Conservation (phyloP, 495 filamentous ascomycete species). For the Hypoxylon fuscum region DNA sequence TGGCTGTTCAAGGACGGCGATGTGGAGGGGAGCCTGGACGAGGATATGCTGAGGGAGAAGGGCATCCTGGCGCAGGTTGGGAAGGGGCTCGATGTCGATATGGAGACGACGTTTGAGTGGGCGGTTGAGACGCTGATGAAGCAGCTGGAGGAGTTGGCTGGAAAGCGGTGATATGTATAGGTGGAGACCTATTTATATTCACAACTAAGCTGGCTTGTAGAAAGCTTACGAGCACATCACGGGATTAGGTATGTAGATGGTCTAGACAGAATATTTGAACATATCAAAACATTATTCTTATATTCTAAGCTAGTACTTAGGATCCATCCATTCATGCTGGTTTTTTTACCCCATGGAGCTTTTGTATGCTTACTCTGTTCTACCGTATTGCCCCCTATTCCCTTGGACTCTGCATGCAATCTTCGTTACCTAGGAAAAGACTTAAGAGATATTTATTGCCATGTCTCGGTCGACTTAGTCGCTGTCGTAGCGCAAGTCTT, state of each 20-base stretch:
- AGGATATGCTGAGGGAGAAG: constrained; percentile 51
- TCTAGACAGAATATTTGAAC: too few relatives aligned
- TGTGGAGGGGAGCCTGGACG: constrained; percentile 63
- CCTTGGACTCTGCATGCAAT: too few relatives aligned
- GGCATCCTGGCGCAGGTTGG: constrained; percentile 52
- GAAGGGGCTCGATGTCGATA: constrained; percentile 54
- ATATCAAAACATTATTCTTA: too few relatives aligned
- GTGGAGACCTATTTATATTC: too few relatives aligned
- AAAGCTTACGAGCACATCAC: not conserved
- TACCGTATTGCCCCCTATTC: too few relatives aligned
- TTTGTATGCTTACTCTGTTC: too few relatives aligned
- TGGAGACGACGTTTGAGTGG: constrained; percentile 62
- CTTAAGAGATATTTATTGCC: constrained; percentile 46
- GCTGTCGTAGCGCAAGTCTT: constrained; percentile 55
- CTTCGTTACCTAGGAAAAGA: too few relatives aligned
- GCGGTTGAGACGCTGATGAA: constrained; percentile 61
- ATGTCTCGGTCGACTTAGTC: constrained; percentile 48
- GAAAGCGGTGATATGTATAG: not conserved
- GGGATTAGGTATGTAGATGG: too few relatives aligned
- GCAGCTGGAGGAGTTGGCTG: constrained; percentile 43
- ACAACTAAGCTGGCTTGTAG: not conserved
- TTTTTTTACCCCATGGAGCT: too few relatives aligned
- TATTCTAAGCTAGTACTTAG: too few relatives aligned
- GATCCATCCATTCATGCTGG: too few relatives aligned
- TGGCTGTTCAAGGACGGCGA: constrained; percentile 76